A percentile compares a stretch with the other conserved stretches of the same genome.
phyloP scores from a whole-genome alignment of 2,329 filamentous ascomycete species.

The Epichloe sibirici region DNA sequence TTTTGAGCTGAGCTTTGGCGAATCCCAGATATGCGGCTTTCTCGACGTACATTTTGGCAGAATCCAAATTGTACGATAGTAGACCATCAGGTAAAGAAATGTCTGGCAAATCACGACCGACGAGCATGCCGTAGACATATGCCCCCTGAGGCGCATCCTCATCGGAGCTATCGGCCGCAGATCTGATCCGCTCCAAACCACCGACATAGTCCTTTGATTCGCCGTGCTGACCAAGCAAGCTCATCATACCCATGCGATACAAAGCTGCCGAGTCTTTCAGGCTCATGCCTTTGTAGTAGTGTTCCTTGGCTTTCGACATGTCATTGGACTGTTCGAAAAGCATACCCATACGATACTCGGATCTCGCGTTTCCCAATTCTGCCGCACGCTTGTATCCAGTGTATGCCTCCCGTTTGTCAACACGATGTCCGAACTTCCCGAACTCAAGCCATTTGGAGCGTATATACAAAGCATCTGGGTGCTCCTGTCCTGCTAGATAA shows the following conservation, averaged over 20 bases:
- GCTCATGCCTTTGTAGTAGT: constrained; percentile 74
- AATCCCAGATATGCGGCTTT: constrained; percentile 95
- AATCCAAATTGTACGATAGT: constrained; percentile 58
- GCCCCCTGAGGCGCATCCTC: constrained; percentile 95
- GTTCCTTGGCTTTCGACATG: constrained; percentile 75
- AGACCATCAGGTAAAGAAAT: constrained; percentile 63
- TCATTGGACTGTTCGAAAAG: constrained; percentile 94
- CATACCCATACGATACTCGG: constrained; percentile 97
- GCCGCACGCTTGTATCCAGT: constrained; percentile 75
- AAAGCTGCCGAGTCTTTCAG: constrained; percentile 77
- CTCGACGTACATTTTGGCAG: constrained; percentile 79
- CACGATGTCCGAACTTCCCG: constrained; percentile 80
- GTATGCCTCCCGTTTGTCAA: constrained; percentile 93
- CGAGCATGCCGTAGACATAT: constrained; percentile 90
- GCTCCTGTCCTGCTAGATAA: constrained; percentile 81
- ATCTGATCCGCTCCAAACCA: constrained; percentile 71
- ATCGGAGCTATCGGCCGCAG: constrained; percentile 76
- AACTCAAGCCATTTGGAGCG: constrained; percentile 96
- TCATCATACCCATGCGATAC: constrained; percentile 93
- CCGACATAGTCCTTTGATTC: constrained; percentile 68
- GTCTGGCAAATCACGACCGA: constrained; percentile 82
- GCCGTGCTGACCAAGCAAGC: constrained; percentile 82
- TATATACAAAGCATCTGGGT: constrained; percentile 91
- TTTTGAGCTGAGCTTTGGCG: constrained; percentile 90
- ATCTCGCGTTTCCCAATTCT: constrained; percentile 72